A percentile compares a stretch with the other conserved stretches of the same genome.
Evolutionary conservation across 768 basidiomycete genomes (phyloP).

Genomic region (Phlebiopsis flavidoalba): DNA sequence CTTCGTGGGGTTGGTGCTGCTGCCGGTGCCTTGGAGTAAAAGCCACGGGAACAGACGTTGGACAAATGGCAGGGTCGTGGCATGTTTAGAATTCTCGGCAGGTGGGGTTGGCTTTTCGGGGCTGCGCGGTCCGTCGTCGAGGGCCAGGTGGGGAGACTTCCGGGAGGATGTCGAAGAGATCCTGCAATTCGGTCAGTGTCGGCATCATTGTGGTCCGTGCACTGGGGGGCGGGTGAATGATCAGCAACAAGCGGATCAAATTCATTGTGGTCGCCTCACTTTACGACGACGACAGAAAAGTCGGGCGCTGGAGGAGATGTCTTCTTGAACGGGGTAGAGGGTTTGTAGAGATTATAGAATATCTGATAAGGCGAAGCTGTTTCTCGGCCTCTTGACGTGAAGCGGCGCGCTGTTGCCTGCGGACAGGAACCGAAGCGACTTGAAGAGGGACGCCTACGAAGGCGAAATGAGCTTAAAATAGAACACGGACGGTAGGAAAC

Average conservation of each 20-base stretch:
- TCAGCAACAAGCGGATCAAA: neutral
- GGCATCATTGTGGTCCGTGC: slow-evolving; percentile 82
- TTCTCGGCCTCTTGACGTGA: slow-evolving; percentile 23
- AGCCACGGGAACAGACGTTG: slow-evolving; percentile 18
- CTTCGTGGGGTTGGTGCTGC: slow-evolving; percentile 26
- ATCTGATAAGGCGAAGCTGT: slow-evolving; percentile 61
- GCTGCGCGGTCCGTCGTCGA: slow-evolving; percentile 29
- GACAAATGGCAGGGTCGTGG: neutral
- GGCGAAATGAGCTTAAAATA: neutral
- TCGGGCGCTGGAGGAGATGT: slow-evolving; percentile 75
- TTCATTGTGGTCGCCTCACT: slow-evolving; percentile 46
- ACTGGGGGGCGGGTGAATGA: slow-evolving; percentile 33
- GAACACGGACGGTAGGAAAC: slow-evolving; percentile 17
- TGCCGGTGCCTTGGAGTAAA: slow-evolving; percentile 9
- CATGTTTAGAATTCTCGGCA: neutral
- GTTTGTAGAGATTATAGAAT: slow-evolving; percentile 92
- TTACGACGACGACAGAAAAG: slow-evolving; percentile 80
- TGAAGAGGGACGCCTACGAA: slow-evolving; percentile 60
- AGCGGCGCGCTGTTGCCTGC: slow-evolving; percentile 54
- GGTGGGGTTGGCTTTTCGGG: slow-evolving; percentile 15
- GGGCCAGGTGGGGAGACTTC: slow-evolving; percentile 58
- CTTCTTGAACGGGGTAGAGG: slow-evolving; percentile 79
- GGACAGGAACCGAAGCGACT: slow-evolving; percentile 66
- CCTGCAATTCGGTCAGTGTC: slow-evolving; percentile 67
- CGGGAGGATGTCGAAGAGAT: slow-evolving; percentile 67